Percentiles rank a stretch among this genome's conserved stretches.
Conservation (phyloP, 139 green algal genomes). For the Tetraselmis striata region DNA sequence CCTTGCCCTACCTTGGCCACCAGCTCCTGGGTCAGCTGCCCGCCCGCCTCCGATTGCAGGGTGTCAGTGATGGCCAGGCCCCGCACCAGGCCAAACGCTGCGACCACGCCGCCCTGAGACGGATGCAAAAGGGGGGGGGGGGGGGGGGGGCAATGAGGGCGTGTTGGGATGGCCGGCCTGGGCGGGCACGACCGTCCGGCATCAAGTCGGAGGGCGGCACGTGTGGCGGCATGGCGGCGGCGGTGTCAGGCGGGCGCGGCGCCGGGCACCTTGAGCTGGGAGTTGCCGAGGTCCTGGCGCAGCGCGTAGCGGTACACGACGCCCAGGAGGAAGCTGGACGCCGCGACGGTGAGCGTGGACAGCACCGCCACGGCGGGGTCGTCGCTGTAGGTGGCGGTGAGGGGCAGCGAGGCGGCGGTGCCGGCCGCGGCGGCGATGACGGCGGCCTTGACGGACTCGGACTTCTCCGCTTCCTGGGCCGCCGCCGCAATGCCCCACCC, state of each 20-base stretch:
- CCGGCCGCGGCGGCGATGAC: conserved; percentile 35
- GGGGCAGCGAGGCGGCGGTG: conserved; percentile 29
- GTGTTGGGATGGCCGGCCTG: too few relatives aligned
- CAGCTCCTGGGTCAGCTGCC: conserved; percentile 23
- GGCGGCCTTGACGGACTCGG: conserved; percentile 55
- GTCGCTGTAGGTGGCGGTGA: conserved; percentile 11
- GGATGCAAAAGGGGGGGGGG: too few relatives aligned
- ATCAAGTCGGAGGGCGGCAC: too few relatives aligned
- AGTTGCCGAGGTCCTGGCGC: conserved; percentile 28
- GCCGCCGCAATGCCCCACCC: neutral
- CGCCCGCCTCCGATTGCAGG: conserved; percentile 10
- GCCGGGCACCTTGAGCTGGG: conserved; percentile 35
- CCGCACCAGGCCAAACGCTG: conserved; percentile 55
- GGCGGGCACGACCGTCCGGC: too few relatives aligned
- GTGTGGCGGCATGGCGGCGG: too few relatives aligned
- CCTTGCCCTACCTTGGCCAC: conserved; percentile 22
- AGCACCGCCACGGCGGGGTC: conserved; percentile 8
- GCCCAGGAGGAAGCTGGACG: conserved; percentile 49
- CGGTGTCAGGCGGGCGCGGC: too few relatives aligned
- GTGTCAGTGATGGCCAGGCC: conserved; percentile 26
- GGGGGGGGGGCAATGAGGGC: too few relatives aligned
- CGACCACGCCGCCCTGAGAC: conserved; percentile 42
- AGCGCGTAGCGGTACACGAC: conserved; percentile 55
- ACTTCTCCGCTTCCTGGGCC: conserved; percentile 39
- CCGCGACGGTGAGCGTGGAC: conserved; percentile 13